Evolutionary conservation across 306 rosid genomes (phyloP), one percentile per base, ranked within the genome.

Genomic region (Vachellia pachyceras): DNA sequence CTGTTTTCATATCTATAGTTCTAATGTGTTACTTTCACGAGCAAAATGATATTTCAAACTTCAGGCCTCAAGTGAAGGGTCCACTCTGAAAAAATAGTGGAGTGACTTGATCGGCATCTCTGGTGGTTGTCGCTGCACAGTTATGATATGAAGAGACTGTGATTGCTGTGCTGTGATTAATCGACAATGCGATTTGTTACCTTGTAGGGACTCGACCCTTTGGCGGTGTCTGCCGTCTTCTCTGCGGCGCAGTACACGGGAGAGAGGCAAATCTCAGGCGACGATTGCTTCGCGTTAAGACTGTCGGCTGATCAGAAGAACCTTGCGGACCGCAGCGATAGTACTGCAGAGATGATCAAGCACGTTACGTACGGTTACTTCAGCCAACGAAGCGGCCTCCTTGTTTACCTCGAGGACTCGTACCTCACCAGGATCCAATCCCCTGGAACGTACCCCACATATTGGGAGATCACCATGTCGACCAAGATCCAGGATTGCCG

Each of bases 311-410:
- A 92, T 79, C 98, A 86, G 78, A 77, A 83, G 77, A 91, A 90
- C 69, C 87, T 94, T 1, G 84, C 77, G 13, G 97, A 85, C 15
- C 94, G 98, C 0, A 92, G 95, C 42, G 98, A 94, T 4, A 88
- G 35, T 88, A 92, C 98, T 0, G 98, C 98, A 0, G 98, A 94
- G 86, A 94, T 90, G 97, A 94, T 94, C 67, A 94, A 90, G 76
- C 98, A 94, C 58, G 89, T 88, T 0, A 70, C 86, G 50, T 90
- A 85, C 74, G 98, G 97, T 10, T 89, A 90, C 91, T 94, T 94
- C 75, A 86, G 97, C 86, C 98, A 94, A 77, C 78, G 80, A 77
- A 91, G 87, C 67, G 98, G 98, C 0, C 81, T 94, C 0, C 87
- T 94, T 0, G 94, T 90, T 29, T 67, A 82, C 74, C 82, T 94